Conservation (phyloP, 129 eudicot genomes). For the Saposhnikovia divaricata region DNA sequence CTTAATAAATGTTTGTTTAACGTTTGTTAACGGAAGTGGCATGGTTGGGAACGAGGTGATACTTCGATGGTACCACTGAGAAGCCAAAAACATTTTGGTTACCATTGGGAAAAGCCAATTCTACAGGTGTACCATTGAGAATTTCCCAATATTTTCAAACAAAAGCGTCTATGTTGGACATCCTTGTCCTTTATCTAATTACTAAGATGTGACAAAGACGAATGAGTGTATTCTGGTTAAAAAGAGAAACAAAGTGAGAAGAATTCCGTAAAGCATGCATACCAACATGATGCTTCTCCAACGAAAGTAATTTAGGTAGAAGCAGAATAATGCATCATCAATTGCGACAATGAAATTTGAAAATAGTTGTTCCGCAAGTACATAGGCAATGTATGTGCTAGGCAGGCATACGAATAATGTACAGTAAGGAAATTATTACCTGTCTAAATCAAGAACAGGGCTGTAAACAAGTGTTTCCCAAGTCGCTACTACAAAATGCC, state of each 20-base stretch:
- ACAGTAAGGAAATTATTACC: slow-evolving; percentile 30
- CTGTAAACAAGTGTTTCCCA: slow-evolving; percentile 98
- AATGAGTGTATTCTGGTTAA: not conserved
- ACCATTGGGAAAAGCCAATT: too few species aligned
- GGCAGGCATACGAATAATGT: not conserved
- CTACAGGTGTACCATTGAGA: too few species aligned
- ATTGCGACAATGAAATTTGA: not conserved
- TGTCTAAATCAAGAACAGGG: slow-evolving; percentile 92
- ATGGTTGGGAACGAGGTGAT: too few species aligned
- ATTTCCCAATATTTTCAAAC: too few species aligned
- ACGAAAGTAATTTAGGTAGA: not conserved
- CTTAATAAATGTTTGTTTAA: too few species aligned
- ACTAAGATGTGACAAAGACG: not conserved
- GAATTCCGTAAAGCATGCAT: not conserved
- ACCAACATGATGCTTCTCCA: not conserved
- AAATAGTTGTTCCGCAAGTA: not conserved
- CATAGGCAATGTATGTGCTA: not conserved
- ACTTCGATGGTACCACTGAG: too few species aligned
- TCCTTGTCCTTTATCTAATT: not conserved
- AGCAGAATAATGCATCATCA: not conserved
- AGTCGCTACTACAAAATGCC: slow-evolving; percentile 81
- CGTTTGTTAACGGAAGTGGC: too few species aligned
- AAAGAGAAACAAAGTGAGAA: not conserved
- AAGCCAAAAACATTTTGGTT: too few species aligned
- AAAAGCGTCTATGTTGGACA: not conserved